Evolutionary conservation across 805 yeast genomes (phyloP).

Genomic region (Starmerella ratchasimensis): DNA sequence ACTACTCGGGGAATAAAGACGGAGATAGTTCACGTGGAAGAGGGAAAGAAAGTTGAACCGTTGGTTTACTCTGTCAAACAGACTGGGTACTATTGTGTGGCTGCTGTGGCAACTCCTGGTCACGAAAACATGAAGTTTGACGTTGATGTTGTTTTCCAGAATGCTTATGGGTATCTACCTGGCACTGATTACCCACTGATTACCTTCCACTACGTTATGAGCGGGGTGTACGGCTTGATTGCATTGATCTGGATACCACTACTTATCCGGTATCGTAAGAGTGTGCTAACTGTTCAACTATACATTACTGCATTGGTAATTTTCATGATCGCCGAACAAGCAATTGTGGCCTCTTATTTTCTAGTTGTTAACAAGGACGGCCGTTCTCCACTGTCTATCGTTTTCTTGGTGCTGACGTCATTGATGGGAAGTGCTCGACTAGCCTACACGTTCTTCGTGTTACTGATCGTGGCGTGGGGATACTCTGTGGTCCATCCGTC

Average conservation of each 20-base stretch:
- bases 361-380: constrained; percentile 62
- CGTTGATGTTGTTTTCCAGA: constrained; percentile 70
- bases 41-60: constrained; percentile 34
- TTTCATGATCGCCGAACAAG: constrained; percentile 70
- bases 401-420: constrained; percentile 66
- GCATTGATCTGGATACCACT: constrained; percentile 75
- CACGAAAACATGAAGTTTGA: constrained; percentile 33
- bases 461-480: constrained; percentile 77
- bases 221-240: constrained; percentile 69
- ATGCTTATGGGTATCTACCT: constrained; percentile 78
- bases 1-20: constrained; percentile 42
- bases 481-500: constrained; percentile 89
- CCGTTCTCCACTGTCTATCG: constrained; percentile 41
- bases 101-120: constrained; percentile 41
- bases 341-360: constrained; percentile 82
- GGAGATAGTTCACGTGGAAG: constrained; percentile 40
- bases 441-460: constrained; percentile 75
- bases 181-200: constrained; percentile 86
- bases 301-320: constrained; percentile 77
- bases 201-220: constrained; percentile 74
- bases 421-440: constrained; percentile 66
- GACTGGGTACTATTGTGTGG: constrained; percentile 89
- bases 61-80: constrained; percentile 48
- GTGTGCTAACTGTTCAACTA: constrained; percentile 77
- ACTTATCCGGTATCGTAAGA: constrained; percentile 72